These are phyloP conservation scores for Lasiodiplodia sp. DNA, from an alignment of 2,329 filamentous ascomycete species.

Conservation along the genomic window DNA sequence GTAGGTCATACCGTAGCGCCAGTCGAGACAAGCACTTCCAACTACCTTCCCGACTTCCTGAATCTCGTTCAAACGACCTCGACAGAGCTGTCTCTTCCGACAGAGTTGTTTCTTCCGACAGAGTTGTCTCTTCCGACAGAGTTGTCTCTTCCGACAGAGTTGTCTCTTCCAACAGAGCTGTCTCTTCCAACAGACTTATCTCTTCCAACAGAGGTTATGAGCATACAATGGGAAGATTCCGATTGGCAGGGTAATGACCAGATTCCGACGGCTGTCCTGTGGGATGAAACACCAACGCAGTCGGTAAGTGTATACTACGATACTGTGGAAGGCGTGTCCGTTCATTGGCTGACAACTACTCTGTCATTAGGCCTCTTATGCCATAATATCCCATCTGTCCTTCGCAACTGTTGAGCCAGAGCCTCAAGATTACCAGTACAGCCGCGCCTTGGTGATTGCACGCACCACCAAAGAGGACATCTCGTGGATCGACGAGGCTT, in stretches of 20 bases:
- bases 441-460: slow-evolving; percentile 58
- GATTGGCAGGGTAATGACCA: too few species aligned
- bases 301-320: background rate
- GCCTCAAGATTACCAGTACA: slow-evolving; percentile 53
- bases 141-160: background rate
- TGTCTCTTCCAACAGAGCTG: background rate
- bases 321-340: background rate
- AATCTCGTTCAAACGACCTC: background rate
- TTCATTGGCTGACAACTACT: background rate
- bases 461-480: slow-evolving; percentile 54
- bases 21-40: background rate
- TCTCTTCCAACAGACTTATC: background rate
- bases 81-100: background rate
- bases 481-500: slow-evolving; percentile 55
- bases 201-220: background rate
- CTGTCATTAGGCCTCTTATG: background rate
- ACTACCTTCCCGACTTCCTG: background rate
- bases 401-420: slow-evolving; percentile 44
- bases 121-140: too few species aligned
- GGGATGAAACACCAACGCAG: background rate
- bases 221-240: too few species aligned
- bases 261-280: too few species aligned
- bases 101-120: background rate
- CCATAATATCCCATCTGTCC: slow-evolving; percentile 14
- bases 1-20: background rate